Percentiles rank a stretch among this genome's conserved stretches.
These are phyloP conservation scores for Sporothrix pseudoabietina DNA, from an alignment of 2,329 filamentous ascomycete genomes.

Conservation along the genomic window DNA sequence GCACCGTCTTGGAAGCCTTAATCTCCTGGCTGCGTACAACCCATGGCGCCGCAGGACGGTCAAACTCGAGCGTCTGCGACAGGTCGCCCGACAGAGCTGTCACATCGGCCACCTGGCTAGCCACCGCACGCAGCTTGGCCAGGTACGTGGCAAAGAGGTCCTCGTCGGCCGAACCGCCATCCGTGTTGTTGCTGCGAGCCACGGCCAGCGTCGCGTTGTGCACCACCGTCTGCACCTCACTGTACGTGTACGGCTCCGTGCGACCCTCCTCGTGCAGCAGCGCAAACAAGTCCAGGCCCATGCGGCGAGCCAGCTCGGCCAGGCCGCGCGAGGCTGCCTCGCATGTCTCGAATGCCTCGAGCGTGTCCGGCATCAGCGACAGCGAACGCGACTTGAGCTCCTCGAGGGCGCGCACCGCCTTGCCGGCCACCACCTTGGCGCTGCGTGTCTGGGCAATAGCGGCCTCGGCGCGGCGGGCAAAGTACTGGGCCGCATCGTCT, in stretches of 20 bases:
- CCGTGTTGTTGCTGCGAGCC: conserved; percentile 28
- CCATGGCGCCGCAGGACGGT: conserved; percentile 77
- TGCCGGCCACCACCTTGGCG: conserved; percentile 79
- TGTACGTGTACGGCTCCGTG: conserved; percentile 65
- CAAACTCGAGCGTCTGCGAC: conserved; percentile 76
- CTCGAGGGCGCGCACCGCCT: conserved; percentile 73
- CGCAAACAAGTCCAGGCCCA: conserved; percentile 66
- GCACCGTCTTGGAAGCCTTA: conserved; percentile 76
- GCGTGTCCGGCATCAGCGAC: conserved; percentile 68
- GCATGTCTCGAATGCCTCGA: conserved; percentile 69
- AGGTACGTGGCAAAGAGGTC: conserved; percentile 72
- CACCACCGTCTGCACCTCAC: conserved; percentile 67
- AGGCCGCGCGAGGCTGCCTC: conserved; percentile 67
- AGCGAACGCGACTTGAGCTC: conserved; percentile 77
- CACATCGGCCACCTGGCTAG: conserved; percentile 68
- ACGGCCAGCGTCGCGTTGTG: conserved; percentile 51
- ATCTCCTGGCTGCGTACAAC: conserved; percentile 77
- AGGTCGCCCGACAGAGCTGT: conserved; percentile 70
- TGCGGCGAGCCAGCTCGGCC: conserved; percentile 64
- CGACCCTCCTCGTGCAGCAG: conserved; percentile 73
- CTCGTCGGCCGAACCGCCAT: conserved; percentile 51
- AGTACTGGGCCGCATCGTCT: conserved; percentile 67
- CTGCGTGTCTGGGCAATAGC: conserved; percentile 76
- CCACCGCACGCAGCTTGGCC: conserved; percentile 66
- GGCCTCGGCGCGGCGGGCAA: conserved; percentile 69